Base-by-base conservation (phyloP, 768 basidiomycete genomes). In the Russula emetica region DNA sequence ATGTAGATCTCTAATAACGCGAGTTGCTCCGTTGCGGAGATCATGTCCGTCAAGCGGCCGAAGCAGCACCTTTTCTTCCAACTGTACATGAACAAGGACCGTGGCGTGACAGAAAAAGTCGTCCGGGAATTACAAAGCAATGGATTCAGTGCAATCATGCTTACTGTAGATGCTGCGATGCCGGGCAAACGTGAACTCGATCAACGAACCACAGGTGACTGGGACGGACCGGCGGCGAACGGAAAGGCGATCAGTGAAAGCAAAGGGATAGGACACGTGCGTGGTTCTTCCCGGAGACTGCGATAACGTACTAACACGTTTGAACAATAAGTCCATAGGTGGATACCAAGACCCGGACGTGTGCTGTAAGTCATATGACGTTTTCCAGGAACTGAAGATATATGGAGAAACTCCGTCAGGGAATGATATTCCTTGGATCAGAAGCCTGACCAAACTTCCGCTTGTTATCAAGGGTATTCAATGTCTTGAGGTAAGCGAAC, bases 81-180 rank as follows among this genome's bases (percentile, higher is more conserved):
- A 74, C 73, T 82, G 47, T 82, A 83, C 72, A 72, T 83, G 59
- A 79, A 80, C 71, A 74, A 72, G 60, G 77, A 80, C 50, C 77
- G 79, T 9, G 58, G 63, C 10, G 75, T 72, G 60, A 75, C 78
- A 1, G 78, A 77, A 65, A 71, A 67, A 5, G 71, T 80, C 6
- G 58, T 83, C 10, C 64, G 71, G 44, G 69, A 74, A 20, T 75
- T 82, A 30, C 74, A 76, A 54, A 64, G 71, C 18, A 69, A 74
- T 2, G 78, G 79, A 0, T 80, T 75, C 69, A 78, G 77, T 52
- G 81, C 76, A 1, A 74, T 83, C 63, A 78, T 81, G 68, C 74
- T 83, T 45, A 83, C 81, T 0, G 80, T 83, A 18, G 81, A 83
- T 63, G 75, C 78, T 0, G 74, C 80, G 0, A 76, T 77, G 36